Base-by-base conservation (phyloP, 2,329 filamentous ascomycete genomes). In the Coniochaeta sp. region DNA sequence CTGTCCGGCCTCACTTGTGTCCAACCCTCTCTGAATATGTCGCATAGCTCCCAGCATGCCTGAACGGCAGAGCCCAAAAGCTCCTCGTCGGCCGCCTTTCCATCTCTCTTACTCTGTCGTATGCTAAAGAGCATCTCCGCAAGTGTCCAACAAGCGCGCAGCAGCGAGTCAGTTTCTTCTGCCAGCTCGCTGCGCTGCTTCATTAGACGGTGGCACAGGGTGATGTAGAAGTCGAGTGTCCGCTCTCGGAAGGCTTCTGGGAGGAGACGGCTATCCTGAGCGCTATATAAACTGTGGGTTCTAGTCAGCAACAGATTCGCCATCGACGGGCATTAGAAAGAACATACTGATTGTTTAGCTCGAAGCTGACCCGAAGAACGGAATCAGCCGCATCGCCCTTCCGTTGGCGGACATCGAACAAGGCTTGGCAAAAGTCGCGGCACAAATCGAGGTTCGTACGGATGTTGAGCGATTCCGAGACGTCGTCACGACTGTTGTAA, bases 111-210 rank as follows among this genome's bases (percentile, higher is more conserved):
- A 71, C 88, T 93, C 68, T 96, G 92, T 2, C 92, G 87, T 44
- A 98, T 81, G 70, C 87, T 96, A 73, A 96, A 96, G 0, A 98
- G 83, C 87, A 96, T 96, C 73, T 96, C 93, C 8, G 93, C 91
- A 14, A 98, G 76, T 3, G 88, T 84, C 93, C 93, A 97, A 70
- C 93, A 96, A 24, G 92, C 90, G 60, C 88, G 84, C 3, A 97
- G 81, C 4, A 97, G 80, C 7, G 90, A 87, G 71, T 96, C 92
- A 0, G 91, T 93, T 68, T 96, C 91, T 63, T 89, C 88, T 0
- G 86, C 87, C 1, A 93, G 74, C 31, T 90, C 88, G 59, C 85
- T 89, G 61, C 90, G 85, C 72, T 96, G 91, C 72, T 96, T 97
- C 92, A 97, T 97, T n/a, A 97, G 76, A 43, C 93, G 87, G 72